Conservation (phyloP, 2,329 filamentous ascomycete genomes). For the Aspergillus calidoustus region DNA sequence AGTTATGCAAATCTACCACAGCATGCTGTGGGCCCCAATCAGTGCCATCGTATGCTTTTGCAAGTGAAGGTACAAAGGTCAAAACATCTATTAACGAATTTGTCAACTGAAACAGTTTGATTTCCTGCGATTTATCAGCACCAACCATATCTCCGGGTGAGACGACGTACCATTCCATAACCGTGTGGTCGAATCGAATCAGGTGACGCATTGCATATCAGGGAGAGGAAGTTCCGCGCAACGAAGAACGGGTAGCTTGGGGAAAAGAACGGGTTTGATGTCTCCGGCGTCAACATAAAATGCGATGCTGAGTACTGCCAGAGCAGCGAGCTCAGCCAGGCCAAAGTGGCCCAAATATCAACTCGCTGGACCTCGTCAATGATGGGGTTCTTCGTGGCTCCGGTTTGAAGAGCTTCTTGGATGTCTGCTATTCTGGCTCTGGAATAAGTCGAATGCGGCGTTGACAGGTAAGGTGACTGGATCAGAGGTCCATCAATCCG, state of each 20-base stretch:
- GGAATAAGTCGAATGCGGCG: conserved; percentile 3
- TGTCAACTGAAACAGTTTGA: conserved; percentile 13
- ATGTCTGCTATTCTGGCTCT: conserved; percentile 11
- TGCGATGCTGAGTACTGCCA: conserved; percentile 18
- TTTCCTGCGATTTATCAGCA: conserved; percentile 5
- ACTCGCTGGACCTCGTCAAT: conserved; percentile 17
- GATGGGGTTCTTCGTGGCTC: conserved; percentile 7
- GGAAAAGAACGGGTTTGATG: conserved; percentile 3
- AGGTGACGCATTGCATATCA: conserved; percentile 8
- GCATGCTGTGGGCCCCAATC: conserved; percentile 12
- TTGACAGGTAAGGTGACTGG: conserved; percentile 1
- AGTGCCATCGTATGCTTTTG: background rate
- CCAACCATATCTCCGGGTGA: background rate
- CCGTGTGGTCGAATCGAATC: conserved; percentile 15
- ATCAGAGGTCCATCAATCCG: conserved; percentile 15
- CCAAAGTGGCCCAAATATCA: conserved; percentile 11
- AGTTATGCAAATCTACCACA: conserved; percentile 8
- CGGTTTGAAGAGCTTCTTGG: conserved; percentile 6
- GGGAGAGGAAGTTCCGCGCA: conserved; percentile 7
- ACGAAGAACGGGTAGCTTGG: conserved; percentile 11
- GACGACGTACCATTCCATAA: conserved; percentile 15
- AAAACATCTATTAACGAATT: conserved; percentile 16
- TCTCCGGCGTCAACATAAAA: conserved; percentile 9
- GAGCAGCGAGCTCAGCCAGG: conserved; percentile 13
- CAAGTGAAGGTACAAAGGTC: conserved; percentile 10